Percentiles rank a stretch among this genome's conserved stretches.
Conservation (phyloP, 768 basidiomycete genomes). For the Fomitopsis pulvina region DNA sequence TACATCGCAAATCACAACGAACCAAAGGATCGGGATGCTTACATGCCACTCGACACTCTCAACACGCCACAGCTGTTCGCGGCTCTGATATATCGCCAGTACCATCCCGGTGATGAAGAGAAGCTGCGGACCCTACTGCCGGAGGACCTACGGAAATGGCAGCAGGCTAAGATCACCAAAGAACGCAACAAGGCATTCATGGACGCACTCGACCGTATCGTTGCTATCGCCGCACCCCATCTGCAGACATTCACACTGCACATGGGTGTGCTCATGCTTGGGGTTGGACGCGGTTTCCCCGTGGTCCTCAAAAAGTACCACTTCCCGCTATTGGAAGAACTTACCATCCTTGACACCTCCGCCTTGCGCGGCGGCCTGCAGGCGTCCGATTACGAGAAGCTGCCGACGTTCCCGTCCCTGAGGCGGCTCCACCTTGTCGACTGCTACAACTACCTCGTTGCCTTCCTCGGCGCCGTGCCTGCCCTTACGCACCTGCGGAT, state of each 20-base stretch:
- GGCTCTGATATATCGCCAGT: neutral
- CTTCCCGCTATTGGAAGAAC: conserved; percentile 9
- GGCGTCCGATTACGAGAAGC: neutral
- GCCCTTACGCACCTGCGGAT: conserved; percentile 2
- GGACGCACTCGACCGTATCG: neutral
- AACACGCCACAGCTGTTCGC: neutral
- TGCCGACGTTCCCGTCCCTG: neutral
- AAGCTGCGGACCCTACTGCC: neutral
- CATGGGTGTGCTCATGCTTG: neutral
- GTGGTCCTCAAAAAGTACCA: conserved; percentile 1
- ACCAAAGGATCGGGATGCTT: neutral
- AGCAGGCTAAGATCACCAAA: neutral
- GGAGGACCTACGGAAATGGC: neutral
- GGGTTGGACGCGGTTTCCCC: neutral
- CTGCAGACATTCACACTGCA: neutral
- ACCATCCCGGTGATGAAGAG: neutral
- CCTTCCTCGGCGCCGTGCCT: neutral
- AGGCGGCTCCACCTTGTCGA: neutral
- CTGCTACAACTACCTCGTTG: neutral
- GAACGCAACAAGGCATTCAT: neutral
- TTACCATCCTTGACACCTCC: conserved; percentile 6
- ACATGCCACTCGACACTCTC: neutral
- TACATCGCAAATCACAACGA: neutral
- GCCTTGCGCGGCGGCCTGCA: neutral
- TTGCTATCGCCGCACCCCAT: no score